Base-by-base conservation (phyloP, 306 rosid genomes). In the Fragaria vesca region DNA sequence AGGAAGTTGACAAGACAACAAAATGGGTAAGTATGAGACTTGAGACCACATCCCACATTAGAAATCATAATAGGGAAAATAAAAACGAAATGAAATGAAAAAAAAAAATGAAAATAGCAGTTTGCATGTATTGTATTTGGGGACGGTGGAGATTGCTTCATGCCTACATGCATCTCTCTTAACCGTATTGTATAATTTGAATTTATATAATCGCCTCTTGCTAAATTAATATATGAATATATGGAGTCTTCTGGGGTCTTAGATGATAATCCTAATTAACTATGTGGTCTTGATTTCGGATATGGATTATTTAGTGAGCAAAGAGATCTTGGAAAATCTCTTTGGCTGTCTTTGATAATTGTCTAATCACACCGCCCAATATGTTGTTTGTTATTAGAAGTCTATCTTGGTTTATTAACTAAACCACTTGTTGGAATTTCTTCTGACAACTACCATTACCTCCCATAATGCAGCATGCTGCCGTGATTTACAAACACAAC, bases 261-360 rank as follows among this genome's bases (percentile, higher is more conserved):
- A 13, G 30, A 28, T 42, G 62, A 2, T 15, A 42, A 21, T 40
- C 47, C 10, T 6, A 28, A 16, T 48, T 48, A 69, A 11, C 5
- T 55, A 38, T 21, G 46, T 50, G 16, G 69, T 43, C 52, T 69
- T 6, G 16, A 40, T 72, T 81, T 71, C 80, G 79, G 81, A 81
- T 83, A 83, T 77, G 48, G 76, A 71, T 87, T n/a, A 65, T 17
- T 28, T 80, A 28, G 76, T 16, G 80, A 78, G 47, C 88, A 79
- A 78, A 40, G 79, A 90, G 76, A 90, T 90, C 87, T 40, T 62
- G 91, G 82, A 83, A 74, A 85, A 88, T 83, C 76, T 81, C 60
- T 72, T 30, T 1, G 8, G 17, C 7, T 79, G 75, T 71, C 47
- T 8, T 76, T 45, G 66, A 75, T 79, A 11, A 74, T 79, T 36